These are phyloP conservation scores for Cardamine occulta DNA, from an alignment of 345 rosid species.

Conservation along the genomic window DNA sequence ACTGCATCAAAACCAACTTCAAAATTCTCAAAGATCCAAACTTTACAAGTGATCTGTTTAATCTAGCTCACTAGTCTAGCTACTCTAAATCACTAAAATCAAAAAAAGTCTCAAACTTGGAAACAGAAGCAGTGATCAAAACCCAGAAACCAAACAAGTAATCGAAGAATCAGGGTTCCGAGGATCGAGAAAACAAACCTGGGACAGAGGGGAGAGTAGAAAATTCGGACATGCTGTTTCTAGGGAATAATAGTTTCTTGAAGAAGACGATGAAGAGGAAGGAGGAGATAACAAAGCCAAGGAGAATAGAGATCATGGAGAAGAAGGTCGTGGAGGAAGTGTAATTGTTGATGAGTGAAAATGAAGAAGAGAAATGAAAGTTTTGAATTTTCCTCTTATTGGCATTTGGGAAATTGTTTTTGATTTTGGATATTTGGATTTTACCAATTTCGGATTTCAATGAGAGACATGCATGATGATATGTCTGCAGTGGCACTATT, in stretches of 20 bases:
- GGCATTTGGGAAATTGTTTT: slow-evolving; percentile 19
- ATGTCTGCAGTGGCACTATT: background rate
- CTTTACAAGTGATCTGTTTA: background rate
- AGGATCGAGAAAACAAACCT: slow-evolving; percentile 42
- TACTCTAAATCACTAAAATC: slow-evolving; percentile 8
- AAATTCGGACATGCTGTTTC: slow-evolving; percentile 43
- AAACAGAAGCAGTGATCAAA: background rate
- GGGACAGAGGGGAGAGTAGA: slow-evolving; percentile 61
- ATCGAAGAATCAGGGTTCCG: background rate
- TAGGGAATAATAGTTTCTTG: slow-evolving; percentile 38
- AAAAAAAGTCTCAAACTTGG: background rate
- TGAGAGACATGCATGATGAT: background rate
- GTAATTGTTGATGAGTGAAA: background rate
- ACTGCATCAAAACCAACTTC: slow-evolving; percentile 50
- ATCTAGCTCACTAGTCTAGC: background rate
- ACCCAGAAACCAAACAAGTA: background rate
- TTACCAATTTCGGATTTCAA: slow-evolving; percentile 11
- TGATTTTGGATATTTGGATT: slow-evolving; percentile 9
- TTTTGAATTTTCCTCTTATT: slow-evolving; percentile 24
- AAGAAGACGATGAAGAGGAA: slow-evolving; percentile 49
- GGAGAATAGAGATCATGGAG: slow-evolving; percentile 50
- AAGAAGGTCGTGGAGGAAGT: slow-evolving; percentile 25
- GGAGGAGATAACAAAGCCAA: slow-evolving; percentile 49
- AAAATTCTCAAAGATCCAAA: slow-evolving; percentile 19
- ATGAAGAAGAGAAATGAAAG: slow-evolving; percentile 25